These are phyloP conservation scores for Candida lessepsii DNA, from an alignment of 805 yeast species.

Conservation along the genomic window DNA sequence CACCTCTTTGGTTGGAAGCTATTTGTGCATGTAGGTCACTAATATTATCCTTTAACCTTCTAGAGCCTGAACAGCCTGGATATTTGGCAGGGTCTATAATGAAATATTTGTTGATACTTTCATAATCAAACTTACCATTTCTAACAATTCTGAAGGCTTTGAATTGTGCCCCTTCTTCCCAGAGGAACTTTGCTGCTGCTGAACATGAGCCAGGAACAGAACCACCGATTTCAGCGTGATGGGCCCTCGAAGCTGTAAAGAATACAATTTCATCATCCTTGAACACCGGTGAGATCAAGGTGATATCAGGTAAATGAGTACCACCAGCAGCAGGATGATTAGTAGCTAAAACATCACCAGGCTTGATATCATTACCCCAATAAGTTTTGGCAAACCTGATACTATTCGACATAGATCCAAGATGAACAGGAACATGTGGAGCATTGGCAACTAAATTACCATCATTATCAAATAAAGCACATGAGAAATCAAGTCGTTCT, in stretches of 20 bases:
- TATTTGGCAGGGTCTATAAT: conserved; percentile 15
- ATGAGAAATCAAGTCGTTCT: conserved; percentile 78
- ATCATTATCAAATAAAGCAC: conserved; percentile 72
- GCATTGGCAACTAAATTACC: conserved; percentile 85
- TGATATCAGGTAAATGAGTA: conserved; percentile 72
- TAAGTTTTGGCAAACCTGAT: conserved; percentile 60
- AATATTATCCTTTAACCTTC: conserved; percentile 18
- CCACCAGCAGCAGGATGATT: conserved; percentile 84
- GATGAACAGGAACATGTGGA: conserved; percentile 82
- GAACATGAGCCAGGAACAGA: conserved; percentile 18
- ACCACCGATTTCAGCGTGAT: conserved; percentile 23
- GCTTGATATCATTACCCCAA: conserved; percentile 62
- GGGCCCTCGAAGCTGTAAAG: conserved; percentile 19
- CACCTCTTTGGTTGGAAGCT: conserved; percentile 84
- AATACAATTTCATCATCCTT: conserved; percentile 16
- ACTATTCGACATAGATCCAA: conserved; percentile 84
- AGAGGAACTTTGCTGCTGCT: conserved; percentile 15
- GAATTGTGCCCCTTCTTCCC: conserved; percentile 19
- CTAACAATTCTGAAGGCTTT: conserved; percentile 16
- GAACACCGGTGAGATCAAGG: conserved; percentile 20
- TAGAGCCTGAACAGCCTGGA: conserved; percentile 20
- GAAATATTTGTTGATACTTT: conserved; percentile 15
- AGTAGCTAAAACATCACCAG: conserved; percentile 74
- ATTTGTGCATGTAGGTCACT: conserved; percentile 75
- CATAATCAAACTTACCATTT: conserved; percentile 19